Evolutionary conservation across 345 rosid genomes (phyloP), one percentile per base, ranked within the genome.

Genomic region (Gossypium herbaceum): DNA sequence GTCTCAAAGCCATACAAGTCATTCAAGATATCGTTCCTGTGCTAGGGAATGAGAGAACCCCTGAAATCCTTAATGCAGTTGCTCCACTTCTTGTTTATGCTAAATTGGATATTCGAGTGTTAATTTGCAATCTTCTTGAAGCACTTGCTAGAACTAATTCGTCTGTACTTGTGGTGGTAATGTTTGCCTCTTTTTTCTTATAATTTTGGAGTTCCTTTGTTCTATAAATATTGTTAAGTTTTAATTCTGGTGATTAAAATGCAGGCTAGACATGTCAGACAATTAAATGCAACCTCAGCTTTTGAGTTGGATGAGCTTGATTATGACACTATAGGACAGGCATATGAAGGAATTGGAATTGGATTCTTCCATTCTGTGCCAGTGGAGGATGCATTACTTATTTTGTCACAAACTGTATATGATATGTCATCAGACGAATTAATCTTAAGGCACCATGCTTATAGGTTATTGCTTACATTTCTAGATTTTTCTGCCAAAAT

Each of bases 261-360:
- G 83, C 89, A 95, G 99, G 96, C 93, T 75, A 82, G 85, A 60
- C 84, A 89, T 51, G 27, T 93, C 29, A 75, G 76, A 25, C 85
- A 88, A 73, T 80, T 95, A 86, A 95, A 95, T 75, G 84, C 93
- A 59, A 87, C 86, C 76, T 90, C 97, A 59, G 84, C 84, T 62
- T 69, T 80, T 76, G 98, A 94, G 81, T 78, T 88, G 77, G 97
- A 80, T 59, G 97, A 82, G 73, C 93, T 93, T 78, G 99, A 95
- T 87, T 93, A 88, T 79, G 98, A 93, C 61, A 75, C 76, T 57
- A 81, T 94, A 58, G 73, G 82, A 73, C 78, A 73, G 79, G 92
- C 98, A 58, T 93, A 93, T 81, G 91, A 78, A 78, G 87, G 82
- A 77, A 88, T 95, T 78, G 72, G 80, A 56, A 64, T 78, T 47